Conservation (phyloP, 495 filamentous ascomycete genomes). For the Umbilicaria muhlenbergii region DNA sequence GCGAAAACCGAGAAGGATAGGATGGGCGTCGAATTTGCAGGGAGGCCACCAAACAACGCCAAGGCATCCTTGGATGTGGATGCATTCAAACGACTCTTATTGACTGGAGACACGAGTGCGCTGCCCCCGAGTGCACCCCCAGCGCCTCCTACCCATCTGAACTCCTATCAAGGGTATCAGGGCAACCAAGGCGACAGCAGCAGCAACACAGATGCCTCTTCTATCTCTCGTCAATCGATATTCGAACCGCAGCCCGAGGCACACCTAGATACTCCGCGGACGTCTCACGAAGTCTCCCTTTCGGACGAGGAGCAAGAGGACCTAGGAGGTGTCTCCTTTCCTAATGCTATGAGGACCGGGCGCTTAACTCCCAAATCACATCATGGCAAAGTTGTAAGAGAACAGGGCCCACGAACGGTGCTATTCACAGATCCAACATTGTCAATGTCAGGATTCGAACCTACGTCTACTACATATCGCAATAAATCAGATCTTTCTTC, state of each 20-base stretch:
- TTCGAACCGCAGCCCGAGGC: slow-evolving; percentile 18
- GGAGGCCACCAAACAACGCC: slow-evolving; percentile 13
- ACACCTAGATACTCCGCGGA: slow-evolving; percentile 27
- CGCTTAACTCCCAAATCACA: slow-evolving; percentile 47
- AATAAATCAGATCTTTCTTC: slow-evolving; percentile 16
- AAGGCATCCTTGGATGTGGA: slow-evolving; percentile 36
- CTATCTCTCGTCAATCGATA: slow-evolving; percentile 30
- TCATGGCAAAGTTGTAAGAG: slow-evolving; percentile 52
- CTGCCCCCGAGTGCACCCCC: background rate
- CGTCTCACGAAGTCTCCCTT: slow-evolving; percentile 26
- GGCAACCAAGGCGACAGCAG: slow-evolving; percentile 20
- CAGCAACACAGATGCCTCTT: slow-evolving; percentile 31
- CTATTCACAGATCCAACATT: slow-evolving; percentile 15
- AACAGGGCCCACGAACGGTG: slow-evolving; percentile 12
- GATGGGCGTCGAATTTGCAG: background rate
- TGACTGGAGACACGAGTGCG: slow-evolving; percentile 37
- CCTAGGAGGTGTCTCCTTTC: slow-evolving; percentile 14
- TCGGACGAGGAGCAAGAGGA: slow-evolving; percentile 24
- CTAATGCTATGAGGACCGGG: slow-evolving; percentile 18
- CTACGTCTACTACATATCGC: slow-evolving; percentile 14
- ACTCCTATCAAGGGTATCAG: background rate
- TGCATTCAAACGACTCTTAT: slow-evolving; percentile 41
- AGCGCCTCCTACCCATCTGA: too few relatives aligned
- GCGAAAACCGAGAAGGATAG: background rate
- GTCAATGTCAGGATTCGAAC: slow-evolving; percentile 10